These are phyloP conservation scores for Aquilaria malaccensis DNA, from an alignment of 345 rosid genomes.

Conservation along the genomic window DNA sequence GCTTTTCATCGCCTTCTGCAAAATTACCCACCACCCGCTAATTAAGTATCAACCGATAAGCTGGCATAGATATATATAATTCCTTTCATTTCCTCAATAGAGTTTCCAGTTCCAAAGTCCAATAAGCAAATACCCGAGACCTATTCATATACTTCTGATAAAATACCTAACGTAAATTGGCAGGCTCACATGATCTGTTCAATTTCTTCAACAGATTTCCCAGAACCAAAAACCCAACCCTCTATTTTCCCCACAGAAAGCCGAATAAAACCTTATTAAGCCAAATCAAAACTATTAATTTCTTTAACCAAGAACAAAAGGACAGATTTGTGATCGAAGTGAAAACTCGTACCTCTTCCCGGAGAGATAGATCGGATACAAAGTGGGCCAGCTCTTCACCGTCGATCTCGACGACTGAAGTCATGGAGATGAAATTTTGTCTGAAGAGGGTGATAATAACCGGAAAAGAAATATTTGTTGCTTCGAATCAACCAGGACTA, in stretches of 20 bases:
- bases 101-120: too few relatives aligned
- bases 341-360: slow-evolving; percentile 17
- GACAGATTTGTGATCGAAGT: not conserved
- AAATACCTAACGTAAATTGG: not conserved
- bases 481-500: too few relatives aligned
- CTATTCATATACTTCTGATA: too few relatives aligned
- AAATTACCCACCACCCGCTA: too few relatives aligned
- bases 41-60: too few relatives aligned
- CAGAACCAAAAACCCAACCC: not conserved
- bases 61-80: too few relatives aligned
- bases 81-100: too few relatives aligned
- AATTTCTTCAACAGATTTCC: not conserved
- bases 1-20: slow-evolving; percentile 8
- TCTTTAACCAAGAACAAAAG: not conserved
- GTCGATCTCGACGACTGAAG: slow-evolving; percentile 22
- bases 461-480: too few relatives aligned
- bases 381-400: slow-evolving; percentile 16
- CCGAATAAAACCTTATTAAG: too few relatives aligned
- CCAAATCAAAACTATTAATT: not conserved
- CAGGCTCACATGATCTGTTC: not conserved
- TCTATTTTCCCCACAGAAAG: too few relatives aligned
- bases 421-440: slow-evolving; percentile 15
- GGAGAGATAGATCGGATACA: slow-evolving; percentile 14
- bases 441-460: not conserved
- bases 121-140: too few relatives aligned